Percentiles rank a stretch among this genome's conserved stretches.
These are phyloP conservation scores for Paramecium sexaurelia DNA, from an alignment of 73 alveolate species.

Conservation along the genomic window DNA sequence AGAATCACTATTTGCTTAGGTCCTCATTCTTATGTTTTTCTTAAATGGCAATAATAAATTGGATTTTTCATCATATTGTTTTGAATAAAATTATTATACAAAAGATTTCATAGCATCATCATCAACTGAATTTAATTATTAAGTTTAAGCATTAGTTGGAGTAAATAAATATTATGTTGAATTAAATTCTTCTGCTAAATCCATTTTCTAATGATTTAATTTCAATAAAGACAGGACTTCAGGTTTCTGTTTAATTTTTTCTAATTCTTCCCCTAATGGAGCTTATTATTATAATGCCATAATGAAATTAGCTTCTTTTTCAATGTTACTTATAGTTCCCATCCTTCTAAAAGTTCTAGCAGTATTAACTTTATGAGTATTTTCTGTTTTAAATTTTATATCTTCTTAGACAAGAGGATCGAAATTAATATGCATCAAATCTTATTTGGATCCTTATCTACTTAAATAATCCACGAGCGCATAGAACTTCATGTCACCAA, in stretches of 20 bases:
- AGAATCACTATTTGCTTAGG: neutral
- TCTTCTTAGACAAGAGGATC: neutral
- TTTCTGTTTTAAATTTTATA: slow-evolving; percentile 5
- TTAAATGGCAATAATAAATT: neutral
- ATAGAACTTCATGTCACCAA: slow-evolving; percentile 19
- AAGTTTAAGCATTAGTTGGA: slow-evolving; percentile 15
- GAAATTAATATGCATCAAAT: slow-evolving; percentile 4
- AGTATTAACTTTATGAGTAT: neutral
- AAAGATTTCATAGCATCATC: neutral
- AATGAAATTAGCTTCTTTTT: slow-evolving; percentile 4
- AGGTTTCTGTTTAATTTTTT: neutral
- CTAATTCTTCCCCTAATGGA: slow-evolving; percentile 19
- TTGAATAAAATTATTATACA: neutral
- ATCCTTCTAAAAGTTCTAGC: slow-evolving; percentile 13
- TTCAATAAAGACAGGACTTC: neutral
- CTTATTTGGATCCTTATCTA: slow-evolving; percentile 19
- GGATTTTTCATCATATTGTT: neutral
- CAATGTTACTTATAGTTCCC: slow-evolving; percentile 21
- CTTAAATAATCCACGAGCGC: slow-evolving; percentile 1
- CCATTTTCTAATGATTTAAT: neutral
- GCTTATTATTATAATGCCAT: slow-evolving; percentile 12
- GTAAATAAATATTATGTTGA: slow-evolving; percentile 25
- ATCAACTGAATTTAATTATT: neutral
- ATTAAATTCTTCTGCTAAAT: slow-evolving; percentile 8
- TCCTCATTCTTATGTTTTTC: neutral